A percentile compares a stretch with the other conserved stretches of the same genome.
phyloP scores from a whole-genome alignment of 2,329 filamentous ascomycete species.

The Paecilomyces dactylethromorphus region DNA sequence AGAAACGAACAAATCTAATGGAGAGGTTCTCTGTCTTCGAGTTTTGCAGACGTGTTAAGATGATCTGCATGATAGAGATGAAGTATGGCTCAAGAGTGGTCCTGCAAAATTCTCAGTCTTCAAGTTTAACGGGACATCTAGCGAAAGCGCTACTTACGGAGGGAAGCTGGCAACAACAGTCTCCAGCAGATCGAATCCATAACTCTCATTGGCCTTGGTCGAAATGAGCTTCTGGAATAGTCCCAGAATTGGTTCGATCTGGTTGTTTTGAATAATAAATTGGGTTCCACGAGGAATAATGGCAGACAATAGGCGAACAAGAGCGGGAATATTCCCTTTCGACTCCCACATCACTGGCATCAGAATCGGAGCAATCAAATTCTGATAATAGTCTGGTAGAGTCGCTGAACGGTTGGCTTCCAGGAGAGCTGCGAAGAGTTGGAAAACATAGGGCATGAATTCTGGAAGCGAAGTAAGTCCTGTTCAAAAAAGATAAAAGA shows the following conservation, averaged over 20 bases:
- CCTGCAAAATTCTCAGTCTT: conserved; percentile 32
- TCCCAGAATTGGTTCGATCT: conserved; percentile 81
- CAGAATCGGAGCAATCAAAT: conserved; percentile 70
- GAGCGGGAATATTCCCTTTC: conserved; percentile 84
- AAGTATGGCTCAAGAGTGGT: conserved; percentile 68
- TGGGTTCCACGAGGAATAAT: conserved; percentile 72
- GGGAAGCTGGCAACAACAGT: conserved; percentile 67
- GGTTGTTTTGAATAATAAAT: conserved; percentile 68
- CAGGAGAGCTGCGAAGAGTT: conserved; percentile 83
- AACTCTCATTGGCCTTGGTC: conserved; percentile 74
- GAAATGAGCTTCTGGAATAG: conserved; percentile 89
- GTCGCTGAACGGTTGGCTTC: conserved; percentile 76
- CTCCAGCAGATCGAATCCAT: conserved; percentile 87
- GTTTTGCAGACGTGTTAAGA: conserved; percentile 66
- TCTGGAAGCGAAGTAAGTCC: conserved; percentile 48
- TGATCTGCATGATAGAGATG: conserved; percentile 68
- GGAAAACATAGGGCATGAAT: conserved; percentile 94
- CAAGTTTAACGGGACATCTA: neutral
- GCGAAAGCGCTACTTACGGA: conserved; percentile 45
- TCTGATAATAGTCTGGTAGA: conserved; percentile 73
- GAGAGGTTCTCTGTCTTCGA: conserved; percentile 79
- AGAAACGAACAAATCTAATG: conserved; percentile 85
- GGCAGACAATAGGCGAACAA: conserved; percentile 75
- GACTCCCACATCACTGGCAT: conserved; percentile 83
- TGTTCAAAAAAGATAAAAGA: too few species aligned